Conservation (phyloP, 768 basidiomycete genomes). For the Lentinula sp. region DNA sequence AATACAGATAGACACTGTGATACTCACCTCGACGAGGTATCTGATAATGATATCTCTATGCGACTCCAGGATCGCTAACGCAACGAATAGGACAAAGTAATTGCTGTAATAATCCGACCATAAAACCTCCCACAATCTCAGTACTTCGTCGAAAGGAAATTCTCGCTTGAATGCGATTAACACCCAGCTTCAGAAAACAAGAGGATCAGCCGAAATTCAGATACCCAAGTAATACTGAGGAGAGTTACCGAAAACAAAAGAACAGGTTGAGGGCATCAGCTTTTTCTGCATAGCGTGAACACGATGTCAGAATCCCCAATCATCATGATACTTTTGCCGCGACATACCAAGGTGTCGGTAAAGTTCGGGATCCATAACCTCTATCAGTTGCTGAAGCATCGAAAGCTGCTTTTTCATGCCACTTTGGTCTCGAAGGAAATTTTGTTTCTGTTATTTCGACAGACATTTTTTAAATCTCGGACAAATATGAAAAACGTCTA, state of each 20-base stretch:
- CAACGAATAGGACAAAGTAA: slow-evolving; percentile 88
- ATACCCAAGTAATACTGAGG: background rate
- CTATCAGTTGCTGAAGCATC: slow-evolving; percentile 84
- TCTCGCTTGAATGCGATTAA: slow-evolving; percentile 95
- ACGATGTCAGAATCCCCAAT: background rate
- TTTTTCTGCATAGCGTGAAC: slow-evolving; percentile 46
- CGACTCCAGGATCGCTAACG: slow-evolving; percentile 89
- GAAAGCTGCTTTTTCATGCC: slow-evolving; percentile 95
- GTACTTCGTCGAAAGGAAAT: slow-evolving; percentile 87
- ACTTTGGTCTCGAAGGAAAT: slow-evolving; percentile 93
- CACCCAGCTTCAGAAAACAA: slow-evolving; percentile 56
- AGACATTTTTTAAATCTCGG: slow-evolving; percentile 2
- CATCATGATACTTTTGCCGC: background rate
- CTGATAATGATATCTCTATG: slow-evolving; percentile 94
- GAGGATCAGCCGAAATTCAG: background rate
- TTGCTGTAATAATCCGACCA: slow-evolving; percentile 91
- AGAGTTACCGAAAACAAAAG: slow-evolving; percentile 89
- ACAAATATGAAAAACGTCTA: slow-evolving; percentile 8
- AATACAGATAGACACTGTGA: slow-evolving; percentile 7
- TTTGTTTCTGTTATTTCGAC: slow-evolving; percentile 60
- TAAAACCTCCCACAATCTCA: slow-evolving; percentile 88
- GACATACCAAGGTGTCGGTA: slow-evolving; percentile 80
- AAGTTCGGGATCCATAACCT: slow-evolving; percentile 92
- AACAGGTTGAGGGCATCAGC: slow-evolving; percentile 90
- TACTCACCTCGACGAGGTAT: slow-evolving; percentile 84